A percentile compares a stretch with the other conserved stretches of the same genome.
Evolutionary conservation across 192 early-diverging fungal species (phyloP).

Genomic region (Coemansia reversa): DNA sequence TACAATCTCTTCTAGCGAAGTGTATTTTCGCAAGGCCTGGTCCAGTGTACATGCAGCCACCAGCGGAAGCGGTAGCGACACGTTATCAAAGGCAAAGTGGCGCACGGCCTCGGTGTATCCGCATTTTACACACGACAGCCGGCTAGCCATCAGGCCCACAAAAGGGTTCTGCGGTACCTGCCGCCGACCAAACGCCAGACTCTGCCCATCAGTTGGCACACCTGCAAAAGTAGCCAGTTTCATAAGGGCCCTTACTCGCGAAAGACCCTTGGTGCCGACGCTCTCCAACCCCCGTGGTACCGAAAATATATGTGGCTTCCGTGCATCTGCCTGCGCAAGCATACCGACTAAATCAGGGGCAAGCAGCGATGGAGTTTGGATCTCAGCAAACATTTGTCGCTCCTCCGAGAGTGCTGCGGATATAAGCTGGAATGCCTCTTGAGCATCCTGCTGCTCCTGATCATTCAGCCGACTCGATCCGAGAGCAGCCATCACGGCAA

Average conservation of each 20-base stretch:
- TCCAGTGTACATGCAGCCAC: conserved; percentile 41
- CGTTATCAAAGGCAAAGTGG: conserved; percentile 79
- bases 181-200: conserved; percentile 41
- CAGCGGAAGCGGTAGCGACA: conserved; percentile 68
- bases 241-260: conserved; percentile 48
- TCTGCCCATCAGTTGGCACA: conserved; percentile 37
- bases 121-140: conserved; percentile 76
- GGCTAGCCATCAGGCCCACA: conserved; percentile 71
- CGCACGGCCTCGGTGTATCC: conserved; percentile 75
- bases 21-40: conserved; percentile 40
- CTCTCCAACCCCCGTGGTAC: conserved; percentile 50
- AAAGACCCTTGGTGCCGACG: conserved; percentile 44
- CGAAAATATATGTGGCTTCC: conserved; percentile 23
- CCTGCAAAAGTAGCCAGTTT: conserved; percentile 39
- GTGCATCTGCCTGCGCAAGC: conserved; percentile 22
- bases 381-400: conserved; percentile 25
- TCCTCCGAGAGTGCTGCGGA: conserved; percentile 71
- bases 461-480: conserved; percentile 61
- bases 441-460: conserved; percentile 83
- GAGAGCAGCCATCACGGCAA: conserved; percentile 62
- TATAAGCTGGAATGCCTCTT: conserved; percentile 83
- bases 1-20: conserved; percentile 42
- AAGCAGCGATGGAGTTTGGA: conserved; percentile 48
- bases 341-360: conserved; percentile 26
- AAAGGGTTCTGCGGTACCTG: conserved; percentile 65